Evolutionary conservation across 2,329 filamentous ascomycete genomes (phyloP).

Genomic region (Xylaria sp.): DNA sequence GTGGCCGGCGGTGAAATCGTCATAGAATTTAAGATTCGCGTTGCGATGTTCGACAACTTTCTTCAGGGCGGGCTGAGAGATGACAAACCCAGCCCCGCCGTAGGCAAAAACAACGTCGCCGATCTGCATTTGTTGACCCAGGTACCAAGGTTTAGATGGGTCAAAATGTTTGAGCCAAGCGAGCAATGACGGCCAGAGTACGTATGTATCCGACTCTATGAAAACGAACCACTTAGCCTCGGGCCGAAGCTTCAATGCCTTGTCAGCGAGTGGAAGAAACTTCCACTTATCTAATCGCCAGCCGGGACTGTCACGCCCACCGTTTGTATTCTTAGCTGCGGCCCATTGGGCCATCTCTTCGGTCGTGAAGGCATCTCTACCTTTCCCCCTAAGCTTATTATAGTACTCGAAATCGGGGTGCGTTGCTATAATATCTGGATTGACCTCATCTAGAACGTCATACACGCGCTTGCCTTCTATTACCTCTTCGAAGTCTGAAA

Average conservation of each 20-base stretch:
- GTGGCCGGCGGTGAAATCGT: slow-evolving; percentile 58
- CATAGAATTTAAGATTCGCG: slow-evolving; percentile 55
- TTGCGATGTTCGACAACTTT: slow-evolving; percentile 56
- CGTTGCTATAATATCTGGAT: slow-evolving; percentile 51
- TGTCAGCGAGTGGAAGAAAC: slow-evolving; percentile 65
- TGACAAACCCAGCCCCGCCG: slow-evolving; percentile 63
- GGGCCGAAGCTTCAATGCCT: slow-evolving; percentile 54
- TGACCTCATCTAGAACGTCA: slow-evolving; percentile 61
- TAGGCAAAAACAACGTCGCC: slow-evolving; percentile 62
- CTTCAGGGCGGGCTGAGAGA: slow-evolving; percentile 62
- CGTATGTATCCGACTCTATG: slow-evolving; percentile 68
- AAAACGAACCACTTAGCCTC: slow-evolving; percentile 69
- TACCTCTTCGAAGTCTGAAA: slow-evolving; percentile 66
- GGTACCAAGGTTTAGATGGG: slow-evolving; percentile 59
- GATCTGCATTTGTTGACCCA: slow-evolving; percentile 65
- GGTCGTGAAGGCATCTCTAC: slow-evolving; percentile 56
- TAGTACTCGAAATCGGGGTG: slow-evolving; percentile 64
- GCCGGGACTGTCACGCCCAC: slow-evolving; percentile 57
- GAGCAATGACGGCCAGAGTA: slow-evolving; percentile 64
- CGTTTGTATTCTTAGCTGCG: slow-evolving; percentile 46
- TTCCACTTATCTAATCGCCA: slow-evolving; percentile 69
- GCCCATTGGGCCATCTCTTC: slow-evolving; percentile 47
- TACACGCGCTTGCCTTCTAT: slow-evolving; percentile 62
- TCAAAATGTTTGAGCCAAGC: slow-evolving; percentile 64
- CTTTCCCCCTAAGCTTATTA: slow-evolving; percentile 57